Evolutionary conservation across 768 basidiomycete genomes (phyloP).

Genomic region (Fibroporia radiculosa): DNA sequence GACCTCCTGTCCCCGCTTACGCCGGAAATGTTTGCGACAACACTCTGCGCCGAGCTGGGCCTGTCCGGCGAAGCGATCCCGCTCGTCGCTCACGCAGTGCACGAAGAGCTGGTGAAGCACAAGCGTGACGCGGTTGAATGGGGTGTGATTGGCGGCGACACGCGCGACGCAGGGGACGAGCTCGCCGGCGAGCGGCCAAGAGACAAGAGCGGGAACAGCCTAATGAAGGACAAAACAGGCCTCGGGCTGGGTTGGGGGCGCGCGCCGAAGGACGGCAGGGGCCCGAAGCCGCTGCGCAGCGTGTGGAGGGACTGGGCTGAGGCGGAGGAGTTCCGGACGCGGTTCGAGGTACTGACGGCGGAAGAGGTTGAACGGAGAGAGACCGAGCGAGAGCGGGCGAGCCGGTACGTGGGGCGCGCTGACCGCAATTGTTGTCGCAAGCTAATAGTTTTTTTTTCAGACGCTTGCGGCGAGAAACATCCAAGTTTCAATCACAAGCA

Average conservation of each 20-base stretch:
- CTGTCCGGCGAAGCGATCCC: slow-evolving; percentile 83
- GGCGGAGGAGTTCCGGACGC: slow-evolving; percentile 82
- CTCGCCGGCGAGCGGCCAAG: slow-evolving; percentile 29
- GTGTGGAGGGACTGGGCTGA: slow-evolving; percentile 97
- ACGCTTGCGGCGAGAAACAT: slow-evolving; percentile 57
- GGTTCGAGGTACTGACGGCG: slow-evolving; percentile 75
- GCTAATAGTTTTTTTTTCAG: slow-evolving; percentile 23
- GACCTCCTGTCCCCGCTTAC: slow-evolving; percentile 91
- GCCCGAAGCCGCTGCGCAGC: slow-evolving; percentile 74
- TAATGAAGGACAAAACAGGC: slow-evolving; percentile 78
- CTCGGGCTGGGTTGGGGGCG: slow-evolving; percentile 69
- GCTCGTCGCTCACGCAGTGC: slow-evolving; percentile 86
- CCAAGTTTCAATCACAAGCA: slow-evolving; percentile 46
- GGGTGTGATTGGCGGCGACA: slow-evolving; percentile 70
- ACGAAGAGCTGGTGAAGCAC: slow-evolving; percentile 92
- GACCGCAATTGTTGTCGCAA: slow-evolving; percentile 1
- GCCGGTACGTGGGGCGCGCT: slow-evolving; percentile 40
- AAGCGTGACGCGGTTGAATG: slow-evolving; percentile 94
- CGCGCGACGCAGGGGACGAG: slow-evolving; percentile 20
- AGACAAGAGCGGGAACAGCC: slow-evolving; percentile 43
- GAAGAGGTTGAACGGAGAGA: slow-evolving; percentile 93
- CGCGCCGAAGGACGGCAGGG: slow-evolving; percentile 71
- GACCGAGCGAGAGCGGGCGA: slow-evolving; percentile 79
- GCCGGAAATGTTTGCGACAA: slow-evolving; percentile 75
- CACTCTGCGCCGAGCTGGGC: slow-evolving; percentile 80